Conservation (phyloP, 805 yeast genomes). For the Pichia heedii region DNA sequence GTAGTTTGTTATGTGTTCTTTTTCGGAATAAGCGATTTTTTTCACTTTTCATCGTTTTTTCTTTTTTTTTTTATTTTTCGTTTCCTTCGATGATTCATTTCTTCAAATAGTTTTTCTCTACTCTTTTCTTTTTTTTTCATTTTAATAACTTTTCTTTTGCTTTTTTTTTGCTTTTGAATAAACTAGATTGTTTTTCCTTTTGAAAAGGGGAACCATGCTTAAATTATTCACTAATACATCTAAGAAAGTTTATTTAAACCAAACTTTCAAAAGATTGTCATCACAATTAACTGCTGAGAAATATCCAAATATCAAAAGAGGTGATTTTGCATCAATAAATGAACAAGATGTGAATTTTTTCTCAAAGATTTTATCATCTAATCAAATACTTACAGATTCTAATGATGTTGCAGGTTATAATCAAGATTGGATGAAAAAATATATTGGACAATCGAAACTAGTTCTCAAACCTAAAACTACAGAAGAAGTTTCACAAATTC, state of each 20-base stretch:
- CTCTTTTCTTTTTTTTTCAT: too few species aligned
- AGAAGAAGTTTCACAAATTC: constrained; percentile 64
- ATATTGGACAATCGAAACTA: constrained; percentile 75
- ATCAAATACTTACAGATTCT: constrained; percentile 41
- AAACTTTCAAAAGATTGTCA: background rate
- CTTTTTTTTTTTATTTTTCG: too few species aligned
- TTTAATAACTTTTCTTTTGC: too few species aligned
- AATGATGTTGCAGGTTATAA: constrained; percentile 60
- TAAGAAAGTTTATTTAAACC: background rate
- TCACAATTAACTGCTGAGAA: constrained; percentile 11
- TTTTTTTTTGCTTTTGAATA: background rate
- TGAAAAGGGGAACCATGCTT: too few species aligned
- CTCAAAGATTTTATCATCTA: constrained; percentile 45
- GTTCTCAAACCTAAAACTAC: constrained; percentile 78
- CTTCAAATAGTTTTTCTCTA: too few species aligned
- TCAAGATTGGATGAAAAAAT: constrained; percentile 93
- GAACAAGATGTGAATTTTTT: constrained; percentile 54
- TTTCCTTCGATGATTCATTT: too few species aligned
- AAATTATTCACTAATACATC: background rate
- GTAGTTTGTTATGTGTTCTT: too few species aligned
- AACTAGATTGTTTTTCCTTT: too few species aligned
- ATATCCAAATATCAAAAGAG: constrained; percentile 9
- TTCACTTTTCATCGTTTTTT: too few species aligned
- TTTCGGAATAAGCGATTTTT: too few species aligned
- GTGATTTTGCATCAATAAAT: constrained; percentile 29